Conservation (phyloP, 345 rosid genomes). For the Populus pruinosa region DNA sequence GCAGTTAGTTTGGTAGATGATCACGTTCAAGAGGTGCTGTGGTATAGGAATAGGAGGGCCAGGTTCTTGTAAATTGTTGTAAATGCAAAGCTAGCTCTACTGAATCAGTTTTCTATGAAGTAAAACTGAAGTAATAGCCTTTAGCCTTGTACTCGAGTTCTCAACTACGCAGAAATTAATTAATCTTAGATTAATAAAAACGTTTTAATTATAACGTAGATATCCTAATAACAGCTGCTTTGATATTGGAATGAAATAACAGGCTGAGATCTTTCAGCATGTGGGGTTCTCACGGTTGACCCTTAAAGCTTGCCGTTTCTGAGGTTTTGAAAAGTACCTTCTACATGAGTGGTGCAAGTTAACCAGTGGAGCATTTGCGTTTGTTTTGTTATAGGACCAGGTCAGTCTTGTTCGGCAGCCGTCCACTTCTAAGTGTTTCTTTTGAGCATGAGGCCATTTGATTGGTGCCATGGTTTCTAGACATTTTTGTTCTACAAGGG, state of each 20-base stretch:
- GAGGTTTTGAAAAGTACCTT: background rate
- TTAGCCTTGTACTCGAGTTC: background rate
- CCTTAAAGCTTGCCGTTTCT: background rate
- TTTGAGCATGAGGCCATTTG: background rate
- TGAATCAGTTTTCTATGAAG: background rate
- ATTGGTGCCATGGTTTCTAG: background rate
- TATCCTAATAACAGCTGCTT: background rate
- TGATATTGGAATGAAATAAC: background rate
- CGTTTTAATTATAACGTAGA: background rate
- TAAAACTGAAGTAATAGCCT: background rate
- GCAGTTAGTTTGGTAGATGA: background rate
- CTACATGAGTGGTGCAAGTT: background rate
- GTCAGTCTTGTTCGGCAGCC: constrained; percentile 6
- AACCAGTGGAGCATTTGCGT: background rate
- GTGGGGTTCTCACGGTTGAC: background rate
- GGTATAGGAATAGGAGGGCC: background rate
- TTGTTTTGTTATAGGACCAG: constrained; percentile 1
- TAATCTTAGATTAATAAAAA: background rate
- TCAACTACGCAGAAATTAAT: background rate
- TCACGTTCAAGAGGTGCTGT: background rate
- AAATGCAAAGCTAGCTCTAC: background rate
- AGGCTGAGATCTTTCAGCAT: background rate
- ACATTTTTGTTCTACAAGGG: background rate
- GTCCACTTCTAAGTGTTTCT: too few relatives aligned
- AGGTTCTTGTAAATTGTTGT: background rate